Conservation (phyloP, 331 rosid genomes). For the Phaseolus coccineus region DNA sequence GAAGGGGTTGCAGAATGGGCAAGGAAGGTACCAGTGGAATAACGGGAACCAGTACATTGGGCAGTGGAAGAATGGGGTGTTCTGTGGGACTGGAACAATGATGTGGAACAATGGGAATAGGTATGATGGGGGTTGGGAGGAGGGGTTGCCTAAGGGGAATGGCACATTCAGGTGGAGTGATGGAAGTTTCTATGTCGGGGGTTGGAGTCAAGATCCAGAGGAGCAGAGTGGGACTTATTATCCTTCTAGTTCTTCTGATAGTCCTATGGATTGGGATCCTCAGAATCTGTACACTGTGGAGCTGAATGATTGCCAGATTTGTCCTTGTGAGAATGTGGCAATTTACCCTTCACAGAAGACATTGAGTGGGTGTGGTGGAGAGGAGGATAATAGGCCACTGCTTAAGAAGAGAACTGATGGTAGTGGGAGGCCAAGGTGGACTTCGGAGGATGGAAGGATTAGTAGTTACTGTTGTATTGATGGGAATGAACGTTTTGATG, state of each 20-base stretch:
- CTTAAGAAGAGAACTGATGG: slow-evolving; percentile 51
- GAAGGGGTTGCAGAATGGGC: slow-evolving; percentile 80
- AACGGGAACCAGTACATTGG: slow-evolving; percentile 80
- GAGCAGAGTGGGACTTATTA: slow-evolving; percentile 75
- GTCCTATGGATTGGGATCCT: slow-evolving; percentile 66
- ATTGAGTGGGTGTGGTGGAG: slow-evolving; percentile 51
- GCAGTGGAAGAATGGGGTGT: slow-evolving; percentile 74
- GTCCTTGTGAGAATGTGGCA: slow-evolving; percentile 58
- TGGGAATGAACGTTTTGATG: slow-evolving; percentile 7
- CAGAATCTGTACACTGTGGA: slow-evolving; percentile 52
- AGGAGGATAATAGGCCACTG: slow-evolving; percentile 35
- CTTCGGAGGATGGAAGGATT: slow-evolving; percentile 62
- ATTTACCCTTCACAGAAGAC: slow-evolving; percentile 81
- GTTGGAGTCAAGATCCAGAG: slow-evolving; percentile 67
- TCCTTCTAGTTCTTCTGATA: slow-evolving; percentile 51
- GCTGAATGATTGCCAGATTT: slow-evolving; percentile 53
- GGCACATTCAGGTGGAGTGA: slow-evolving; percentile 81
- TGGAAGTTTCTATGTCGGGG: slow-evolving; percentile 78
- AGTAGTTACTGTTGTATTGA: slow-evolving; percentile 53
- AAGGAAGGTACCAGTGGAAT: slow-evolving; percentile 90
- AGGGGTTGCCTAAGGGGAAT: slow-evolving; percentile 78
- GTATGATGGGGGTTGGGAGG: slow-evolving; percentile 90
- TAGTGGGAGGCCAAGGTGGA: slow-evolving; percentile 50
- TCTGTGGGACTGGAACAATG: slow-evolving; percentile 80
- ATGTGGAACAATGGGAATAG: slow-evolving; percentile 76